Evolutionary conservation across 2,329 filamentous ascomycete genomes (phyloP).

Genomic region (Pyrenochaeta sp.): DNA sequence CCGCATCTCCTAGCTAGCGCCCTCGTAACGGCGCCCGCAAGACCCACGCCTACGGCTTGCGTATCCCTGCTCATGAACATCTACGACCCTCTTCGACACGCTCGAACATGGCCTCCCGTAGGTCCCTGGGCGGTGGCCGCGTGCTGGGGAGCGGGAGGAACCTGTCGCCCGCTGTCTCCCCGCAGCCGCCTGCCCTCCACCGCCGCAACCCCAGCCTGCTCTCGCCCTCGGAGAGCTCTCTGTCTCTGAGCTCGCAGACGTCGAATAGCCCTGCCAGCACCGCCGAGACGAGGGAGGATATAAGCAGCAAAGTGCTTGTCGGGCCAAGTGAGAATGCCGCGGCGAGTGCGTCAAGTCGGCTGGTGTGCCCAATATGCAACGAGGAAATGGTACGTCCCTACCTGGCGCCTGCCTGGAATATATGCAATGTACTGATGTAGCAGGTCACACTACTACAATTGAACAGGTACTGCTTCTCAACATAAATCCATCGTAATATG

Average conservation of each 20-base stretch:
- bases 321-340: constrained; percentile 65
- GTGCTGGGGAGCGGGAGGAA: constrained; percentile 87
- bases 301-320: constrained; percentile 81
- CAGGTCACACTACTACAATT: constrained; percentile 91
- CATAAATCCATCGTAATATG: constrained; percentile 9
- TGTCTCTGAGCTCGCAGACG: constrained; percentile 78
- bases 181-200: constrained; percentile 31
- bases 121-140: constrained; percentile 85
- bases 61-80: constrained; percentile 23
- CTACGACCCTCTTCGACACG: constrained; percentile 25
- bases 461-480: constrained; percentile 60
- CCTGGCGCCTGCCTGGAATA: constrained; percentile 19
- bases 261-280: constrained; percentile 76
- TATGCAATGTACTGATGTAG: constrained; percentile 35
- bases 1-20: constrained; percentile 18
- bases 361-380: constrained; percentile 96
- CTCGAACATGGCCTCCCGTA: constrained; percentile 56
- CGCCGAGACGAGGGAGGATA: constrained; percentile 73
- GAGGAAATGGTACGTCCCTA: constrained; percentile 83
- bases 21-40: constrained; percentile 21
- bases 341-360: constrained; percentile 68
- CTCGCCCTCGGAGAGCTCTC: constrained; percentile 74
- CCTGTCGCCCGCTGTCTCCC: constrained; percentile 70
- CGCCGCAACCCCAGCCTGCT: constrained; percentile 60
- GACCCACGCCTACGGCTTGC: constrained; percentile 17